Evolutionary conservation across 805 yeast genomes (phyloP).

Genomic region (Cyberlindnera mississippiensis): DNA sequence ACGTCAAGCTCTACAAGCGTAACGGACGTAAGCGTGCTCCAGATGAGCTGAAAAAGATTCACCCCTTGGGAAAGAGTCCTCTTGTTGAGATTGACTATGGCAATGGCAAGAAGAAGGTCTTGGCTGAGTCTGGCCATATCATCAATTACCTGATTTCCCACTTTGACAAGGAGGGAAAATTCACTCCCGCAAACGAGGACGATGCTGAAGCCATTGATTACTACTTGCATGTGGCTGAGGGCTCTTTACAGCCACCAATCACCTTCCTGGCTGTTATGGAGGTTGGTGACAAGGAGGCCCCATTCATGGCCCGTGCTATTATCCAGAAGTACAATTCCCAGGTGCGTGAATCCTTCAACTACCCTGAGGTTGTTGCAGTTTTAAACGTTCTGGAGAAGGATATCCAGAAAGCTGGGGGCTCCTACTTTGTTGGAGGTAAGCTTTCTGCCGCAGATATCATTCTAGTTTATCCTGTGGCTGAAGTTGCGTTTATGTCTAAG

Average conservation of each 20-base stretch:
- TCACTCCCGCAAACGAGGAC: constrained; percentile 36
- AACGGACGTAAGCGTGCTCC: constrained; percentile 4
- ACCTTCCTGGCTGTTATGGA: constrained; percentile 29
- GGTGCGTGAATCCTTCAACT: constrained; percentile 45
- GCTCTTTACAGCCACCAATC: constrained; percentile 50
- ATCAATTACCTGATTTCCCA: constrained; percentile 46
- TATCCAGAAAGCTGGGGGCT: constrained; percentile 5
- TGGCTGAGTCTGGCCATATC: constrained; percentile 63
- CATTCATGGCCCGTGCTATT: constrained; percentile 44
- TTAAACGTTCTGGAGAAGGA: constrained; percentile 38
- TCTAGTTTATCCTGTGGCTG: constrained; percentile 37
- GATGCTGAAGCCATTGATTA: constrained; percentile 45
- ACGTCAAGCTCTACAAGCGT: constrained; percentile 4
- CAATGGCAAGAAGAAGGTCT: constrained; percentile 25
- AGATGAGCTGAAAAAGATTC: constrained; percentile 2
- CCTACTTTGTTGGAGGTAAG: constrained; percentile 45
- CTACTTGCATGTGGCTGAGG: constrained; percentile 58
- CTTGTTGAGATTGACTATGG: constrained; percentile 43
- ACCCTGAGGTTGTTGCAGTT: constrained; percentile 40
- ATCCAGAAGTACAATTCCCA: constrained; percentile 41
- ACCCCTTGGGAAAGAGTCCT: constrained; percentile 34
- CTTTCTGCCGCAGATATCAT: constrained; percentile 58
- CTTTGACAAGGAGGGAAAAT: constrained; percentile 41
- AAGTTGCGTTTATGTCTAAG: constrained; percentile 22
- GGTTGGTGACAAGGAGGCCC: constrained; percentile 35